Percentiles rank a stretch among this genome's conserved stretches.
Evolutionary conservation across 805 yeast genomes (phyloP).

Genomic region (Yamadazyma insecticola): DNA sequence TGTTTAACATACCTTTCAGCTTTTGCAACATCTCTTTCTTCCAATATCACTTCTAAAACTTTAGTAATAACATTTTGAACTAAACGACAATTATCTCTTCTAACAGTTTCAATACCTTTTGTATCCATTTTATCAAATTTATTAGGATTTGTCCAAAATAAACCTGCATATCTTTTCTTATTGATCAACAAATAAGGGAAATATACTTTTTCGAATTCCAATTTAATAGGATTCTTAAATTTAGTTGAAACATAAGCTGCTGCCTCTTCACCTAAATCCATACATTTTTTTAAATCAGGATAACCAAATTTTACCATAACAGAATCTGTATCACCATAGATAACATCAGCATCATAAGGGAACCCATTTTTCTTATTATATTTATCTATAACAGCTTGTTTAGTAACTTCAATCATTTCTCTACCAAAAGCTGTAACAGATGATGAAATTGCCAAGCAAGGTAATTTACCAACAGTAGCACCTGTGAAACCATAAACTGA

Average conservation of each 20-base stretch:
- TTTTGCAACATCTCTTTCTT: constrained; percentile 78
- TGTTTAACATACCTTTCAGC: constrained; percentile 84
- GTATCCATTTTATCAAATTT: constrained; percentile 96
- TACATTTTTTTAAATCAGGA: constrained; percentile 71
- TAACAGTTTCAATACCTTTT: constrained; percentile 96
- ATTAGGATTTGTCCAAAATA: constrained; percentile 92
- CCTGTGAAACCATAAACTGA: constrained; percentile 99
- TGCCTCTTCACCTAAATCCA: constrained; percentile 92
- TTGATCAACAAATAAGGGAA: constrained; percentile 91
- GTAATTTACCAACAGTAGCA: constrained; percentile 95
- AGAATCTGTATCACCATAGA: constrained; percentile 98
- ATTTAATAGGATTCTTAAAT: constrained; percentile 81
- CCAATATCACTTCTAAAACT: constrained; percentile 77
- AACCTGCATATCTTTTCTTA: constrained; percentile 95
- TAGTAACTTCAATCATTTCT: constrained; percentile 92
- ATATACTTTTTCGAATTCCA: constrained; percentile 95
- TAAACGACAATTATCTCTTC: constrained; percentile 94
- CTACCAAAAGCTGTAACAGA: constrained; percentile 96
- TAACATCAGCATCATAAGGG: constrained; percentile 80
- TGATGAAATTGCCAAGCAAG: constrained; percentile 94
- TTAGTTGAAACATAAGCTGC: constrained; percentile 79
- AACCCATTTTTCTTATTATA: constrained; percentile 81
- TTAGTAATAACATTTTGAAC: constrained; percentile 94
- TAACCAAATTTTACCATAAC: constrained; percentile 98
- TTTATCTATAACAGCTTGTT: constrained; percentile 73